Base-by-base conservation (phyloP, 495 filamentous ascomycete species). In the Penicillium flavigenum region DNA sequence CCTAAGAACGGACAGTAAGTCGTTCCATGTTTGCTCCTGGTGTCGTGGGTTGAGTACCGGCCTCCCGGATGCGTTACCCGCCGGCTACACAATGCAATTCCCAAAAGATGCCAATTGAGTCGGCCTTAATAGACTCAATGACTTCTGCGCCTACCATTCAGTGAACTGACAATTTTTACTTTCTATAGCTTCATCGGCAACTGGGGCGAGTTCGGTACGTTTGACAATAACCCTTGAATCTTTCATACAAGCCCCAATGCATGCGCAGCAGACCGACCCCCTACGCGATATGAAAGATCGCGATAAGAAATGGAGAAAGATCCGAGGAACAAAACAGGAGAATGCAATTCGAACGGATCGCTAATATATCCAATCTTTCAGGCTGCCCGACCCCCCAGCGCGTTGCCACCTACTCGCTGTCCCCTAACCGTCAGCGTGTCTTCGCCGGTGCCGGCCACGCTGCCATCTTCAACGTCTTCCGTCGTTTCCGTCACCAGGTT, bases 131-230 rank as follows among this genome's bases (percentile, higher is more conserved):
- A 20, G n/a, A 4, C 24, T 16, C n/a, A 19, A 32, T 29, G n/a
- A 14, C 3, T 27, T 38, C 38, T 29, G n/a, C 0, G 3, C 4
- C 24, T 20, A 4, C 5, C 0, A 3, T 7, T 36, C 17, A 12
- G 22, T 20, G 64, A 65, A 47, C 71, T 77, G 54, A 76, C 64
- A 61, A 49, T 26, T 39, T 22, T 42, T 39, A 8, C 14, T 62
- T 12, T 52, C n/a, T 60, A 64, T 68, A 96, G 92, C 58, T 97
- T 79, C 74, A 76, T 96, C 46, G 94, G 93, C 67, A 71, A 68
- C 70, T 98, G 92, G 93, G 93, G 93, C 64, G 78, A 79, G 67
- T 74, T 97, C 57, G 93, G 90, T 94, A 84, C 76, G 85, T 84
- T 84, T 58, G 53, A 50, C 53, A 22, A 59, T 47, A 44, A 59